Percentiles rank a stretch among this genome's conserved stretches.
phyloP scores from a whole-genome alignment of 257 asterid genomes.

The Eustoma russellianum region DNA sequence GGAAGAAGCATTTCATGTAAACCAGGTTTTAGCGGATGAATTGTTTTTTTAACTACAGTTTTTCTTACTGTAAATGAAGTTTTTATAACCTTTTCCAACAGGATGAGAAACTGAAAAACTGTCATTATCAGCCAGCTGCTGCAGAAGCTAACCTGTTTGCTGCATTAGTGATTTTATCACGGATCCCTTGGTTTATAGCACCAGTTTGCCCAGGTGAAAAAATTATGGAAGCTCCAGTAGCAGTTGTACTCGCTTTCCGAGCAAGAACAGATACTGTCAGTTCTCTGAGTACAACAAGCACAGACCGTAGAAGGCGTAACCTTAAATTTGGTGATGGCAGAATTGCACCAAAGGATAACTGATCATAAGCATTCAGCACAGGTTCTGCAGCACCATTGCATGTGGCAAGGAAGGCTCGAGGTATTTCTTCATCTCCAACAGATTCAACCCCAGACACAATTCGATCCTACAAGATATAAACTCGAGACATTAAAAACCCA shows the following conservation, averaged over 20 bases:
- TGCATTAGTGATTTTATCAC: constrained; percentile 88
- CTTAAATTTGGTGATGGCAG: constrained; percentile 60
- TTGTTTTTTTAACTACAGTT: no score
- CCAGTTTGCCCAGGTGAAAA: constrained; percentile 54
- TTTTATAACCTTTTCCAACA: no score
- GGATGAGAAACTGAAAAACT: no score
- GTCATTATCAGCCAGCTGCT: no score
- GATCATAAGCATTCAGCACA: constrained; percentile 74
- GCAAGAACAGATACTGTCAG: constrained; percentile 77
- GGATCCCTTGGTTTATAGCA: constrained; percentile 41
- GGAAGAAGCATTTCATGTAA: no score
- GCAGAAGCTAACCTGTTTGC: constrained; percentile 54
- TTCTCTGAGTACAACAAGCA: constrained; percentile 71
- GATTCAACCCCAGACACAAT: constrained; percentile 60
- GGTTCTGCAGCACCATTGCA: constrained; percentile 88
- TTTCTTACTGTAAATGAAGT: no score
- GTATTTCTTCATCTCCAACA: constrained; percentile 87
- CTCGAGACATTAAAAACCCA: no score
- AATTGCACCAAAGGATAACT: constrained; percentile 68
- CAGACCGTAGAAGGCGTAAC: constrained; percentile 79
- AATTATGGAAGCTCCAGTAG: constrained; percentile 74
- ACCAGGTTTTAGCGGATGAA: no score
- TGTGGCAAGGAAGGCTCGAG: constrained; percentile 82
- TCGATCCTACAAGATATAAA: constrained; percentile 50
- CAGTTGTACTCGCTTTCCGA: constrained; percentile 66